Base-by-base conservation (phyloP, 2,329 filamentous ascomycete genomes). In the Apiospora kogelbergensis region DNA sequence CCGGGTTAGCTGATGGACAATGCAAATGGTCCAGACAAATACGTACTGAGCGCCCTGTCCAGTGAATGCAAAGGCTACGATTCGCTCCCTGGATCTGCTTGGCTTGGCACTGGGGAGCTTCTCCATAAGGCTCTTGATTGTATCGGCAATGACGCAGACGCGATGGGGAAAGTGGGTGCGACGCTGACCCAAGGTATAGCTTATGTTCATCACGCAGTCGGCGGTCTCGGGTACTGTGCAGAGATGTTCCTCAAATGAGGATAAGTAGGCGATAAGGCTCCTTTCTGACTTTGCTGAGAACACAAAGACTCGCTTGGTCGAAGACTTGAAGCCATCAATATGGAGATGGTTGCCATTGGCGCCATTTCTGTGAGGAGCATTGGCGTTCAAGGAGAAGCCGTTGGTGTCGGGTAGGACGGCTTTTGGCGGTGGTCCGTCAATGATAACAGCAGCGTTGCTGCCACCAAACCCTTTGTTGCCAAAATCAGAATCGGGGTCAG, bases 21-120 rank as follows among this genome's bases (percentile, higher is more conserved):
- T 72, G 69, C 40, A 6, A 41, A 66, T 17, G 69, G 68, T 13
- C 68, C 44, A 78, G 70, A 53, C 76, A 2, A 77, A n/a, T 0
- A 42, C 73, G 80, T 82, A 85, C 65, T 84, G 83, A 0, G 82
- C 81, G 1, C 83, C 83, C 68, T 85, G 83, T 0, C 83, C 83
- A 44, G 79, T 80, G 69, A 84, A 85, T 30, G 82, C 73, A 63
- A 77, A 74, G 11, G 70, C 72, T 24, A 74, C n/a, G 6, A 42
- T 37, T 13, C 63, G 15, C 10, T 64, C 63, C 11, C 17, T 64
- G 6, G 63, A 22, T 44, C 63, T 42, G 11, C 13, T 17, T 9
- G 63, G n/a, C 3, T 64, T 64, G n/a, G 3, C 10, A 20, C 0
- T 17, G n/a, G 63, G 15, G 9, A 64, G 37, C 10, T 26, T 42